Conservation (phyloP, 2,329 filamentous ascomycete species). For the Dactylellina cionopaga region DNA sequence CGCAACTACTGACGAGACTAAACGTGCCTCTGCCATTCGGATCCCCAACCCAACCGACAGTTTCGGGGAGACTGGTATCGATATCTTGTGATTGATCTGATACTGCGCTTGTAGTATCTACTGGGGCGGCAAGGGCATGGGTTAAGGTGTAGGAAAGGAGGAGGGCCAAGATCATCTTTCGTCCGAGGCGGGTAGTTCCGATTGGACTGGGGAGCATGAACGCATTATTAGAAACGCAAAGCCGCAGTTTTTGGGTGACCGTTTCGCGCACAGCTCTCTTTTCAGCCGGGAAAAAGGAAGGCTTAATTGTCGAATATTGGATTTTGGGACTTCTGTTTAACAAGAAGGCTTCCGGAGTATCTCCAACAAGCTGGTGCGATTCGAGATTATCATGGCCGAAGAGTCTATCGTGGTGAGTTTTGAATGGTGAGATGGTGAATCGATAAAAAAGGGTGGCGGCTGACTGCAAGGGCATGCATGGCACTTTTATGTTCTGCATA, state of each 20-base stretch:
- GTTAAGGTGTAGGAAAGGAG: conserved; percentile 11
- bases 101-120: neutral
- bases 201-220: conserved; percentile 5
- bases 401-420: conserved; percentile 7
- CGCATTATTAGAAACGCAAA: conserved; percentile 14
- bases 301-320: too few relatives aligned
- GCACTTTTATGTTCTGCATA: too few relatives aligned
- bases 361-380: neutral
- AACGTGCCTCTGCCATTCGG: conserved; percentile 58
- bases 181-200: conserved; percentile 12
- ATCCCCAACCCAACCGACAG: conserved; percentile 52
- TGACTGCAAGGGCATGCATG: too few relatives aligned
- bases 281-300: too few relatives aligned
- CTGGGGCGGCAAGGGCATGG: conserved; percentile 15
- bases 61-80: neutral
- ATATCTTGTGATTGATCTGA: neutral
- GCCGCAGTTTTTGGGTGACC: neutral
- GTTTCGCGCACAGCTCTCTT: neutral
- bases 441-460: too few relatives aligned
- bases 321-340: too few relatives aligned
- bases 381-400: conserved; percentile 4
- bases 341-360: too few relatives aligned
- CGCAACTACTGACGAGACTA: conserved; percentile 59
- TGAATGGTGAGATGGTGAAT: too few relatives aligned
- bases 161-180: conserved; percentile 37